Percentiles rank a stretch among this genome's conserved stretches.
Conservation (phyloP, 225 moss, liverwort and hornwort species). For the Bryoerythrophyllum caledonicum region DNA sequence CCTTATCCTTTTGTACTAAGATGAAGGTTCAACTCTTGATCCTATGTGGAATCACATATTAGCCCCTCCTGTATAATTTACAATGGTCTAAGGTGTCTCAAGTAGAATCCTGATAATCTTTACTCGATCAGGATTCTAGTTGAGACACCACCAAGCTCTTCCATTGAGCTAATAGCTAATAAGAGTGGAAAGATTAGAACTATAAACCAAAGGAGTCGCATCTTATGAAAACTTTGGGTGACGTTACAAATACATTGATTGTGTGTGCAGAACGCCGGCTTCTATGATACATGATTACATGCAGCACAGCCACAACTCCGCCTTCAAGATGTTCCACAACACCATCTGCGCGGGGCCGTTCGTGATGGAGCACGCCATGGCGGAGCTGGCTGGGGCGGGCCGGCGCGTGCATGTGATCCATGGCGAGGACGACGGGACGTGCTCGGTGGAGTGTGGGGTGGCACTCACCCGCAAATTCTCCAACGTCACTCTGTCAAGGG, state of each 20-base stretch:
- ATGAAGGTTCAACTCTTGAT: background rate
- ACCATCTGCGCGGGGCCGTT: constrained; percentile 64
- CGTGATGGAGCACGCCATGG: constrained; percentile 44
- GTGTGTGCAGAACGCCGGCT: constrained; percentile 51
- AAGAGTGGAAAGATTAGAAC: no score
- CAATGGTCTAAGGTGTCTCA: no score
- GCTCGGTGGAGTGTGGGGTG: constrained; percentile 52
- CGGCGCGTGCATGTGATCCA: constrained; percentile 61
- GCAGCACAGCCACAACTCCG: constrained; percentile 68
- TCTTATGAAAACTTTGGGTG: no score
- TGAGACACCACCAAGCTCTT: no score
- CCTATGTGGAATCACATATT: background rate
- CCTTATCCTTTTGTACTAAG: background rate
- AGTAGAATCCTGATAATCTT: no score
- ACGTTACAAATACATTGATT: no score
- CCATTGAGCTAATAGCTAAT: no score
- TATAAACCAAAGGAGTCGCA: no score
- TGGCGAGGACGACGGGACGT: constrained; percentile 57
- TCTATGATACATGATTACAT: constrained; percentile 61
- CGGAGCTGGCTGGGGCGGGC: constrained; percentile 36
- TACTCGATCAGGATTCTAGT: no score
- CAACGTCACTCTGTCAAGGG: constrained; percentile 46
- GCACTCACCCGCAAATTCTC: constrained; percentile 47
- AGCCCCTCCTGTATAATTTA: background rate
- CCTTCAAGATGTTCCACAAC: constrained; percentile 79